Base-by-base conservation (phyloP, 208 protist genomes). In the Leishmania guyanensis region DNA sequence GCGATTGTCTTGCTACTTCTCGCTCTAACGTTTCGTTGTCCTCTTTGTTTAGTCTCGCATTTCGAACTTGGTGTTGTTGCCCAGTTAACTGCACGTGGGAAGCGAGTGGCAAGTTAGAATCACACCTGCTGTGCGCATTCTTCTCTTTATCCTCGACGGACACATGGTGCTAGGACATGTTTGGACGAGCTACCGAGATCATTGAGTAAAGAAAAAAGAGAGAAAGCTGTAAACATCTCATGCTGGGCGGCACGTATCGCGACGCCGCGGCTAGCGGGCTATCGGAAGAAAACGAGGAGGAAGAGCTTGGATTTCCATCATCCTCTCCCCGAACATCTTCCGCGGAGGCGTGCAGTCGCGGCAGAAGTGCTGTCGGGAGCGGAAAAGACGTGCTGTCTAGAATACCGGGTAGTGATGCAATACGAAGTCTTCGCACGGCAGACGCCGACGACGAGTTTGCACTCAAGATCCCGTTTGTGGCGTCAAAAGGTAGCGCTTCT, bases 261-360 rank as follows among this genome's bases (percentile, higher is more conserved):
- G 43, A 72, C 64, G 17, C 39, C 39, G 46, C 46, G 29, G 46
- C 2, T 51, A 26, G 48, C n/a, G 43, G n/a, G 62, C 26, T 53
- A 53, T n/a, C 16, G 36, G 86, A 90, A 29, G 89, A 93, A 56
- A 88, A 93, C 66, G 91, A 91, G 62, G 82, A 89, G 46, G 84
- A 87, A 58, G 83, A 87, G 62, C 65, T 86, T 54, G 77, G 62
- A 29, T 26, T 50, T 56, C 77, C 78, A 16, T 78, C 71, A 2
- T 78, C 76, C 1, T 77, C 70, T 3, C 60, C 51, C 20, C 70
- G 46, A 20, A 56, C 71, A 10, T 26, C 70, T 16, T 60, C 64
- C 0, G 16, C 56, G 14, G 74, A 46, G 29, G 56, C 54, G 56
- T 48, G 39, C 74, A 62, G 5, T 33, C 74, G 10, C 39, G 66